phyloP scores from a whole-genome alignment of 345 rosid species.

The Streptanthus diversifolius region DNA sequence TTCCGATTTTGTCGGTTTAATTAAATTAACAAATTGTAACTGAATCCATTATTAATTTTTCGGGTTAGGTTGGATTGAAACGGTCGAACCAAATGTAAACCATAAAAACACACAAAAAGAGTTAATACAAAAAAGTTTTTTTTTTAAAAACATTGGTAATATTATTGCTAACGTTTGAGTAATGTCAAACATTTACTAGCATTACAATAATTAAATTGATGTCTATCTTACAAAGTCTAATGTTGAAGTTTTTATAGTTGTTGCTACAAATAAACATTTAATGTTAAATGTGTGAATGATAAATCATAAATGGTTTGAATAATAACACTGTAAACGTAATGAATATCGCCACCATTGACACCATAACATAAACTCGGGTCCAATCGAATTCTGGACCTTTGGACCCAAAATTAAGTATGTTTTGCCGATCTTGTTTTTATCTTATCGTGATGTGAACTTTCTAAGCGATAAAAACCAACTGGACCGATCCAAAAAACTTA shows the following conservation, averaged over 20 bases:
- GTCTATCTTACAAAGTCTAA: neutral
- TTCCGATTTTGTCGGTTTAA: too few relatives aligned
- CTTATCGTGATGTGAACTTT: neutral
- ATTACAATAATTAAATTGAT: neutral
- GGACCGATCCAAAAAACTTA: conserved; percentile 1
- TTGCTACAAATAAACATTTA: neutral
- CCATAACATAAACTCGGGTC: neutral
- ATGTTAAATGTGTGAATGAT: neutral
- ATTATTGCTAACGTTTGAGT: neutral
- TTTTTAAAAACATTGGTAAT: neutral
- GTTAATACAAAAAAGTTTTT: too few relatives aligned
- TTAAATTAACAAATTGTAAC: too few relatives aligned
- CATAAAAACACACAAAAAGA: too few relatives aligned
- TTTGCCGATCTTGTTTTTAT: neutral
- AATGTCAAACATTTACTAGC: neutral
- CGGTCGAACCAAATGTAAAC: too few relatives aligned
- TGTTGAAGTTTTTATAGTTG: neutral
- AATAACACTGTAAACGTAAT: neutral
- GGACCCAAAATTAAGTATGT: neutral
- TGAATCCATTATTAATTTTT: too few relatives aligned
- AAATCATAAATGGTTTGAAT: neutral
- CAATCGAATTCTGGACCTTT: neutral
- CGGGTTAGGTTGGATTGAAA: too few relatives aligned
- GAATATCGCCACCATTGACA: neutral
- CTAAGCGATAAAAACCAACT: neutral